Evolutionary conservation across 2,329 filamentous ascomycete genomes (phyloP).

Genomic region (Parafenestella ontariensis): DNA sequence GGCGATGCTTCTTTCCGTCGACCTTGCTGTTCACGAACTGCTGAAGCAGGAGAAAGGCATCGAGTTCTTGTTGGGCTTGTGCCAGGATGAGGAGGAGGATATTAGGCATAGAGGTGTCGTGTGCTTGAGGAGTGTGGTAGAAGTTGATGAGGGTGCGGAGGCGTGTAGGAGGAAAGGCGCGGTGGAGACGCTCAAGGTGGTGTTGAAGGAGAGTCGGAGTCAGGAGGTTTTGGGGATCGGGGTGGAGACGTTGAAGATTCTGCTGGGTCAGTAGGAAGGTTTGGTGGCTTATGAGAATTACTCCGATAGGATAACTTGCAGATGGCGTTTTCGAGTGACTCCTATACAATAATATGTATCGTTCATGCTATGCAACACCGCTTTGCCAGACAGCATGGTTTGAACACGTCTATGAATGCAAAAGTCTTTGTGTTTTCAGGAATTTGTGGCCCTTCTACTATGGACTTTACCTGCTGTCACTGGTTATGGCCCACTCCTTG

Average conservation of each 20-base stretch:
- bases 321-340: background rate
- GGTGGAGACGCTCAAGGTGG: conserved; percentile 71
- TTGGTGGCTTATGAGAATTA: background rate
- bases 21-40: conserved; percentile 74
- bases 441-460: too few relatives aligned
- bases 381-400: too few relatives aligned
- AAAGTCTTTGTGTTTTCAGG: too few relatives aligned
- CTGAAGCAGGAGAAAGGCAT: conserved; percentile 73
- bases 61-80: conserved; percentile 79
- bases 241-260: conserved; percentile 74
- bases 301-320: background rate
- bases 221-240: conserved; percentile 74
- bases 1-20: conserved; percentile 81
- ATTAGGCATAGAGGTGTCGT: conserved; percentile 76
- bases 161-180: conserved; percentile 64
- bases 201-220: conserved; percentile 72
- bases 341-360: background rate
- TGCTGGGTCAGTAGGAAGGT: conserved; percentile 52
- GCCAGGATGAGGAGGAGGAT: conserved; percentile 72
- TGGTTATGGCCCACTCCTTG: too few relatives aligned
- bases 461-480: too few relatives aligned
- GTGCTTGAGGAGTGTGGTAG: conserved; percentile 75
- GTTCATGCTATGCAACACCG: too few relatives aligned
- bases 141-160: conserved; percentile 55
- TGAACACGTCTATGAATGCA: too few relatives aligned